Conservation (phyloP, 768 basidiomycete species). For the Serendipita sp. region DNA sequence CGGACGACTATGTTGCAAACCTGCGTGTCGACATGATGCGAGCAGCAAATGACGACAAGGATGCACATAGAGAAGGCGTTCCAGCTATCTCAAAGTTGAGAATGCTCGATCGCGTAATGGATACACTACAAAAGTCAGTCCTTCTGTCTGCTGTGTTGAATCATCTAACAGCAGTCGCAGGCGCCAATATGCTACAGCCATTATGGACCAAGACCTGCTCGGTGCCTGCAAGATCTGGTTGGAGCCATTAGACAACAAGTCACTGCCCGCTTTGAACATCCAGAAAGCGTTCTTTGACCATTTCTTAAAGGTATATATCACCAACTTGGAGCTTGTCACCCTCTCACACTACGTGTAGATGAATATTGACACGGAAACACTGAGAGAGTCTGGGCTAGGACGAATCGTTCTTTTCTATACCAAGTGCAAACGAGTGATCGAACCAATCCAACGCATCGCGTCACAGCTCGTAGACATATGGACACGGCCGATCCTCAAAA, state of each 20-base stretch:
- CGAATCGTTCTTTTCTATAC: slow-evolving; percentile 90
- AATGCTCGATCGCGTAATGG: slow-evolving; percentile 80
- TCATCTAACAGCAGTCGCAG: slow-evolving; percentile 25
- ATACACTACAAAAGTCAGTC: slow-evolving; percentile 77
- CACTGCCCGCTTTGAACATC: slow-evolving; percentile 89
- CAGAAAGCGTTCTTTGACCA: slow-evolving; percentile 80
- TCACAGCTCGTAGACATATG: slow-evolving; percentile 69
- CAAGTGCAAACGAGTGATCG: slow-evolving; percentile 77
- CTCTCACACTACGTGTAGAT: slow-evolving; percentile 28
- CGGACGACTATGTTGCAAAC: slow-evolving; percentile 82
- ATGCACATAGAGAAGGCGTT: slow-evolving; percentile 58
- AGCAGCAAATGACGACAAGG: slow-evolving; percentile 73
- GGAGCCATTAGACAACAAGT: slow-evolving; percentile 84
- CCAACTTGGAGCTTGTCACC: not conserved
- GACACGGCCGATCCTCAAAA: slow-evolving; percentile 86
- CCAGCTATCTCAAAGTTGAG: slow-evolving; percentile 77
- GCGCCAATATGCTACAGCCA: slow-evolving; percentile 72
- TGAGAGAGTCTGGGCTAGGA: slow-evolving; percentile 84
- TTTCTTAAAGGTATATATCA: slow-evolving; percentile 36
- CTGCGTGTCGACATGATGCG: slow-evolving; percentile 76
- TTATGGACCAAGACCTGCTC: slow-evolving; percentile 87
- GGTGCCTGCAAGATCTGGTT: slow-evolving; percentile 83
- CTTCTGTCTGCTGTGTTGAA: not conserved
- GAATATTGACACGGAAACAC: slow-evolving; percentile 78
- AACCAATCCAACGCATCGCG: slow-evolving; percentile 66